These are phyloP conservation scores for Carex littledalei DNA, from an alignment of 176 grass and related monocot species.

Conservation along the genomic window DNA sequence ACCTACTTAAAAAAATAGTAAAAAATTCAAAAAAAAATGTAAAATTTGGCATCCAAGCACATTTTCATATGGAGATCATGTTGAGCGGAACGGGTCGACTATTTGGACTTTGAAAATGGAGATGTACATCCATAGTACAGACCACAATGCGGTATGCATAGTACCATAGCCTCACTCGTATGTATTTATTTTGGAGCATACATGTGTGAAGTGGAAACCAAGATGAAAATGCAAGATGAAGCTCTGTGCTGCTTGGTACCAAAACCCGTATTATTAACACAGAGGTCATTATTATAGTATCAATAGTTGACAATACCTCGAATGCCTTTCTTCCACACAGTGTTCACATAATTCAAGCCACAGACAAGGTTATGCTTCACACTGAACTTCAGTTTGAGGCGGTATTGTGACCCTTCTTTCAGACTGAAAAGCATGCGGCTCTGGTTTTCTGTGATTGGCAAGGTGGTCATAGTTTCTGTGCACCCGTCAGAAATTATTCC, in stretches of 20 bases:
- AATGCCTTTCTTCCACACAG: conserved; percentile 47
- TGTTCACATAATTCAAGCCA: conserved; percentile 41
- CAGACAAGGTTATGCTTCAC: conserved; percentile 49
- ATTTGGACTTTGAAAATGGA: too few species aligned
- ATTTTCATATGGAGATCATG: too few species aligned
- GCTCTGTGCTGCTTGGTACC: not conserved
- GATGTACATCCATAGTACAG: too few species aligned
- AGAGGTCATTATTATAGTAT: conserved; percentile 2
- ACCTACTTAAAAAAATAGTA: too few species aligned
- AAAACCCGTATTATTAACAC: not conserved
- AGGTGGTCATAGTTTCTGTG: conserved; percentile 20
- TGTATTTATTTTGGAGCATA: not conserved
- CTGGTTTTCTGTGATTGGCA: conserved; percentile 29
- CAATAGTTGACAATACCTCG: conserved; percentile 21
- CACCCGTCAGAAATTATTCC: conserved; percentile 37
- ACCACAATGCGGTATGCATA: too few species aligned
- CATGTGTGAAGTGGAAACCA: not conserved
- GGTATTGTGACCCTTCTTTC: conserved; percentile 41
- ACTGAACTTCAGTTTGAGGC: conserved; percentile 36
- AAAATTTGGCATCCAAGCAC: too few species aligned
- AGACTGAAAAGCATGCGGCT: conserved; percentile 37
- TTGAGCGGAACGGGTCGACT: too few species aligned
- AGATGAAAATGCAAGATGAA: not conserved
- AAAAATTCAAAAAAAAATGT: too few species aligned
- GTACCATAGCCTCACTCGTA: too few species aligned